Evolutionary conservation across 495 filamentous ascomycete genomes (phyloP), one percentile per base, ranked within the genome.

Genomic region (Platismatia glauca): DNA sequence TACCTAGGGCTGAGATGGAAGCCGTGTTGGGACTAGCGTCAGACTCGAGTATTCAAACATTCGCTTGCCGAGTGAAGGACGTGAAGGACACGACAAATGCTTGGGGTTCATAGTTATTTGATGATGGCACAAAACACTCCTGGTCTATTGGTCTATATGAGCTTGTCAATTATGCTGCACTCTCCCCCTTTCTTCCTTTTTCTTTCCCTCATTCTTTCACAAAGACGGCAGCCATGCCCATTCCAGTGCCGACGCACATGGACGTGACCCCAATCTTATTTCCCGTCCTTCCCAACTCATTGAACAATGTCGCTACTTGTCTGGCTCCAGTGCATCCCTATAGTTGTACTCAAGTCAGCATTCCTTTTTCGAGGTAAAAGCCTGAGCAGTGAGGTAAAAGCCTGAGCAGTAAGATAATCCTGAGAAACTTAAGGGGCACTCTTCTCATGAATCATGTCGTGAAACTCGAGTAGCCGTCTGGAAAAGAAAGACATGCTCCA

Each of bases 191-290:
- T 18, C 13, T 31, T 33, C 12, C 27, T 27, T 20, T 50, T 35
- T 35, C 12, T 38, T 38, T 13, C 43, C 6, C 69, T 75, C 84
- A 91, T 77, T 94, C 90, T 31, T 85, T 86, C 67, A 96, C 90
- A 90, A 91, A 96, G 53, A 96, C 86, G 57, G 90, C 89, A 33
- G 94, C 94, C 90, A 95, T 95, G 41, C 91, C 91, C 91, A 97
- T 97, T 52, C 92, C 92, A 15, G 94, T 98, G 4, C 50, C 94
- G 48, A 97, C 79, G 74, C 94, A 98, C 94, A 98, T 97, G 75
- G 87, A 91, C 29, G 90, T 97, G 15, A 97, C 84, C 48, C 94
- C 94, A 63, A 98, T 74, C 82, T 86, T 89, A 81, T 90, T 76
- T 63, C 85, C 83, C 38, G 79, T 92, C 67, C 94, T 79, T 78